These are phyloP conservation scores for Camellia oleifera DNA, from an alignment of 179 eudicot genomes.

Conservation along the genomic window DNA sequence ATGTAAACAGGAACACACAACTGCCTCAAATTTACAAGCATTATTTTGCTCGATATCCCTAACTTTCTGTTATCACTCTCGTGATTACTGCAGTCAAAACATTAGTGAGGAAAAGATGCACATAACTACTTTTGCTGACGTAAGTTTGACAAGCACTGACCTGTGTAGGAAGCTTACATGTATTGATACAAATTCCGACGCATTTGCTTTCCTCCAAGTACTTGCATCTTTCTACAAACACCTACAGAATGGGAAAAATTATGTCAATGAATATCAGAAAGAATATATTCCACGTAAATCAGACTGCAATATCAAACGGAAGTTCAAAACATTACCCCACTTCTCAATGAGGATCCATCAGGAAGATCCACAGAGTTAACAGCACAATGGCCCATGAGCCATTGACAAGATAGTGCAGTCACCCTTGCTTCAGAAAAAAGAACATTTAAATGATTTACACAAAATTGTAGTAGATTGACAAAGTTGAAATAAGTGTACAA, in stretches of 20 bases:
- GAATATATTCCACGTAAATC: not conserved
- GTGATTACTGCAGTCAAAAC: not conserved
- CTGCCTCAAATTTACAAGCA: not conserved
- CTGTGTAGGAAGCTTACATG: constrained; percentile 97
- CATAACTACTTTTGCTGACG: not conserved
- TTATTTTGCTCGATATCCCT: not conserved
- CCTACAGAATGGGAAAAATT: constrained; percentile 41
- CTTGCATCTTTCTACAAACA: constrained; percentile 90
- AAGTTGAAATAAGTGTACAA: not conserved
- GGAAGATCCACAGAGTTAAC: constrained; percentile 74
- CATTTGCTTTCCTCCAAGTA: constrained; percentile 96
- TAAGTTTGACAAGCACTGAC: constrained; percentile 34
- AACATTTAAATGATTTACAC: not conserved
- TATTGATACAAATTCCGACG: constrained; percentile 85
- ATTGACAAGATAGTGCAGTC: constrained; percentile 84
- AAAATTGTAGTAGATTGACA: not conserved
- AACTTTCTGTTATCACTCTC: not conserved
- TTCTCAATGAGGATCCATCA: constrained; percentile 63
- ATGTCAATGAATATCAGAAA: constrained; percentile 1
- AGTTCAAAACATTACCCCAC: constrained; percentile 56
- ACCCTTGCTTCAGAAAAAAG: constrained; percentile 65
- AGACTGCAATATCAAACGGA: not conserved
- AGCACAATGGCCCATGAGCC: constrained; percentile 92
- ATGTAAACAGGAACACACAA: not conserved
- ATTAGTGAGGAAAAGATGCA: not conserved